Base-by-base conservation (phyloP, 345 rosid species). In the Iberis pinnata region DNA sequence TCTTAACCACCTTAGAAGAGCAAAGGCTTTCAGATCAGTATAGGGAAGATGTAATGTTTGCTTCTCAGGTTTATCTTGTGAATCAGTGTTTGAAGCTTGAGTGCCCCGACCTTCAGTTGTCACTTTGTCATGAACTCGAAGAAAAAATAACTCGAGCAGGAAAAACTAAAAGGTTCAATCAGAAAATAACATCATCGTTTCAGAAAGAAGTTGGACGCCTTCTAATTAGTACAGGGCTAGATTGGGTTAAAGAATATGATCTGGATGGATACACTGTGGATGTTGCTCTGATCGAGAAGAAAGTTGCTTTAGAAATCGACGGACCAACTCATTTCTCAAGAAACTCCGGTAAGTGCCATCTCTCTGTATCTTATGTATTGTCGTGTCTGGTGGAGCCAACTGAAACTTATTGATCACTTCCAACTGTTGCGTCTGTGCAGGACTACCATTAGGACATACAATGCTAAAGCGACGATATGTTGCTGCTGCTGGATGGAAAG, bases 261-360 rank as follows among this genome's bases (percentile, higher is more conserved):
- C 70, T 83, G 31, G 86, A 82, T 71, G 95, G 88, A 6, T 84
- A 90, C 70, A 70, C 88, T 0, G 61, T 84, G 61, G 98, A 88
- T 76, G 93, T 89, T 58, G 96, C 71, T 60, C 63, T 85, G 41
- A 71, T 85, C 12, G 95, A 84, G 63, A 83, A 81, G 62, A 88
- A 78, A 69, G 63, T 88, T 68, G 98, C 89, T 53, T 65, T 88
- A 50, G 98, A 88, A 78, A 87, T 84, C 18, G 98, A 92, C 51
- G 96, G 96, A 58, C 93, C 89, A 48, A 80, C 95, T 38, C 96
- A 90, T 78, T 90, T 92, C 74, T 83, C 93, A 25, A 83, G 95
- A 70, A 92, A 92, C 65, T 71, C 82, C 0, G 82, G 98, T 85
- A 18, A 3, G 78, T 74, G 8, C 17, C 60, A 47, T 51, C 40